These are phyloP conservation scores for Symbiodinium natans DNA, from an alignment of 73 alveolate species.

Conservation along the genomic window DNA sequence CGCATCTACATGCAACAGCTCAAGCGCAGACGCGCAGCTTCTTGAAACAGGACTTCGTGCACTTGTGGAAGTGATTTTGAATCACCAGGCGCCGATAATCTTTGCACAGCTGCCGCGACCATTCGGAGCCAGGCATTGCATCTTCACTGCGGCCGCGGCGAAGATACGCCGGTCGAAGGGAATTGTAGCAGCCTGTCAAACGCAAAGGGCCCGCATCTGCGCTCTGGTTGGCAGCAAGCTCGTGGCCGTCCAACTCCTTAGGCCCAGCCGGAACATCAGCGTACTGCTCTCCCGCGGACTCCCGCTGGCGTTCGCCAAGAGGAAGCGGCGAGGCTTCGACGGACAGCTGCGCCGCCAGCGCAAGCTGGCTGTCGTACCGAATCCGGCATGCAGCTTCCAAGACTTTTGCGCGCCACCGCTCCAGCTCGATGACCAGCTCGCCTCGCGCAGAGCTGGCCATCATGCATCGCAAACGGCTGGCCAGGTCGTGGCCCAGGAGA, in stretches of 20 bases:
- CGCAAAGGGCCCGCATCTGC: not conserved
- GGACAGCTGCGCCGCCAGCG: not conserved
- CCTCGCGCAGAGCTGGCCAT: not conserved
- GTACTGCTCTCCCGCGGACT: not conserved
- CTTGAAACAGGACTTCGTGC: slow-evolving; percentile 48
- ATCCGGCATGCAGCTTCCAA: not conserved
- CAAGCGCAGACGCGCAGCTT: not conserved
- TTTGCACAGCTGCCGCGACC: not conserved
- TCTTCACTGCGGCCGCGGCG: not conserved
- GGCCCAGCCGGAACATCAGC: not conserved
- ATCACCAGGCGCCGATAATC: not conserved
- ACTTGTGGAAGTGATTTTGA: slow-evolving; percentile 13
- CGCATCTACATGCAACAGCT: no score
- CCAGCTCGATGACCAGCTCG: not conserved
- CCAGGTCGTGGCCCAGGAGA: not conserved
- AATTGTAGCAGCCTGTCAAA: not conserved
- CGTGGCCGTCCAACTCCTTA: not conserved
- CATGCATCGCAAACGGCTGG: not conserved
- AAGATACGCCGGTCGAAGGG: not conserved
- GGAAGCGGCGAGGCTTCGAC: not conserved
- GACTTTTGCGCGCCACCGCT: not conserved
- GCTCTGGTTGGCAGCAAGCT: not conserved
- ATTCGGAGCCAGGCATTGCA: not conserved
- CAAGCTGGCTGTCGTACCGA: not conserved
- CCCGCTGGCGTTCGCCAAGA: not conserved